A percentile compares a stretch with the other conserved stretches of the same genome.
Conservation (phyloP, 176 grass and related monocot genomes). For the Aegilops umbellulata region DNA sequence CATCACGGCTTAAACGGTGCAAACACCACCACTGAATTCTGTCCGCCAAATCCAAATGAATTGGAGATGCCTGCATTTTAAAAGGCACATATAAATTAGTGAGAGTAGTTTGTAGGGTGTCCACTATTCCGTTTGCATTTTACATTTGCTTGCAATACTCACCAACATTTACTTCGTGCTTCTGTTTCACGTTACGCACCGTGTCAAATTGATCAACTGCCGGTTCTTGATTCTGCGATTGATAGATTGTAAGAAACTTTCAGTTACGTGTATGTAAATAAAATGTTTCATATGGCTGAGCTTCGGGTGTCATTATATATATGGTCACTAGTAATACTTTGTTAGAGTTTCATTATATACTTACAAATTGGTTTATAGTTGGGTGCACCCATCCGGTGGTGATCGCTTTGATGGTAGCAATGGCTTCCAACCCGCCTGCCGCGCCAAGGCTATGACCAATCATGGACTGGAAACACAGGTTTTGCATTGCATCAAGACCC, state of each 20-base stretch:
- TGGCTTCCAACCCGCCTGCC: slow-evolving; percentile 85
- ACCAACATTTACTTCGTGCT: slow-evolving; percentile 52
- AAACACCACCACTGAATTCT: slow-evolving; percentile 23
- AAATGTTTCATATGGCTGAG: not conserved
- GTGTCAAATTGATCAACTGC: slow-evolving; percentile 43
- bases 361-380: slow-evolving; percentile 12
- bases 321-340: not conserved
- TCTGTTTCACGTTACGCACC: slow-evolving; percentile 34
- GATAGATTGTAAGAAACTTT: not conserved
- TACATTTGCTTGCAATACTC: slow-evolving; percentile 5
- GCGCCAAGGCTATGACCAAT: slow-evolving; percentile 89
- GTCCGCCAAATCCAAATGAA: slow-evolving; percentile 37
- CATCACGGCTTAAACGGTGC: slow-evolving; percentile 5
- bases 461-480: not conserved
- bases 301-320: not conserved
- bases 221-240: slow-evolving; percentile 42
- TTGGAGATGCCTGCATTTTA: slow-evolving; percentile 27
- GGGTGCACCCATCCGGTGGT: slow-evolving; percentile 40
- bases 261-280: not conserved
- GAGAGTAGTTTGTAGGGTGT: no score
- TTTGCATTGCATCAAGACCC: slow-evolving; percentile 17
- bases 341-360: not conserved
- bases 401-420: slow-evolving; percentile 91
- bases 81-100: not conserved
- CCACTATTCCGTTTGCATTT: not conserved